Base-by-base conservation (phyloP, 495 filamentous ascomycete genomes). In the Penicillium subrubescens region DNA sequence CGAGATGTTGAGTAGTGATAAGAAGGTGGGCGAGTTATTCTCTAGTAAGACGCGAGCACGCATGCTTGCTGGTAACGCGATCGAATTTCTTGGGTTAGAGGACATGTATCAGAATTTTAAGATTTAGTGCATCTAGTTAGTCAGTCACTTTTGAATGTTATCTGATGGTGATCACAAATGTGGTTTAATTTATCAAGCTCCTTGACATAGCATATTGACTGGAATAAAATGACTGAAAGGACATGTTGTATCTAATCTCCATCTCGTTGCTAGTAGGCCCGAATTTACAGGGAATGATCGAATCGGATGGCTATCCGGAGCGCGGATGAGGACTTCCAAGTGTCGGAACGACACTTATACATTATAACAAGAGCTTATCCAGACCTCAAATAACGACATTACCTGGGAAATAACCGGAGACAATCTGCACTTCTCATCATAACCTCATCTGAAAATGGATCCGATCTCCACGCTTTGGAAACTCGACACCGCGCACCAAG, bases 21-120 rank as follows among this genome's bases (percentile, higher is more conserved):
- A 57, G 17, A 17, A 54, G 15, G 41, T 71, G 39, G 58, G 55
- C 8, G 48, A 52, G 31, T 60, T 71, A 17, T 53, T 71, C 12
- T 64, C 69, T 8, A 60, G 53, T 33, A 62, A 59, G 39, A n/a
- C 61, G 46, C 53, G 69, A 10, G 63, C 69, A n/a, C 60, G 60
- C 8, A 71, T 71, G 66, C 41, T 71, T 43, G 57, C 63, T 8
- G 66, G 69, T 8, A 71, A 71, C 55, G 69, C 69, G 23, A 57
- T 71, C 44, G 59, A 65, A 37, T 71, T 71, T 59, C 37, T 71
- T 14, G 55, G 60, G 19, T 27, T 71, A 46, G 51, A 63, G 27
- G 34, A 58, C 25, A 59, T 66, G 33, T 61, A 15, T 59, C 35
- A 33, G n/a, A 29, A 34, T 3, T 1, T 0, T 21, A 44, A 44